phyloP scores from a whole-genome alignment of 1,139 yeast species.

The Magnusiomyces magnusii region DNA sequence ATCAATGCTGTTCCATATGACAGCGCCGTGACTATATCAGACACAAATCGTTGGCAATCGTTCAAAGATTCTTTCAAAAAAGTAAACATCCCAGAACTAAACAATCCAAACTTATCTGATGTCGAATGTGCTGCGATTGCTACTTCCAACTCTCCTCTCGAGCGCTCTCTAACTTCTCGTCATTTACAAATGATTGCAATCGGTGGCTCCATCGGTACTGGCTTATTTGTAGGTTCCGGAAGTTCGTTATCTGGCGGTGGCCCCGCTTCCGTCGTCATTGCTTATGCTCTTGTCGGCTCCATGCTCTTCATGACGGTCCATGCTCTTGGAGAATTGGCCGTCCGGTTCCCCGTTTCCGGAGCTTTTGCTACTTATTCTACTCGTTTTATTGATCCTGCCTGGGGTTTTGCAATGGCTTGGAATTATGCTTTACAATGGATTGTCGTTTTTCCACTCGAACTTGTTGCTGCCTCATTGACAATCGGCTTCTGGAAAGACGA shows the following conservation, averaged over 20 bases:
- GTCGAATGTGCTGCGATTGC: slow-evolving; percentile 60
- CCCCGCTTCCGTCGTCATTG: slow-evolving; percentile 57
- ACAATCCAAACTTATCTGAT: slow-evolving; percentile 52
- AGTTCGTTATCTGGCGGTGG: slow-evolving; percentile 50
- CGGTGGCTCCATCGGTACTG: slow-evolving; percentile 82
- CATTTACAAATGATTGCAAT: slow-evolving; percentile 45
- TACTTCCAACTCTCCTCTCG: slow-evolving; percentile 64
- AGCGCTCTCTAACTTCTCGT: slow-evolving; percentile 54
- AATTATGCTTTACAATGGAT: slow-evolving; percentile 74
- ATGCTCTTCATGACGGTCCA: slow-evolving; percentile 48
- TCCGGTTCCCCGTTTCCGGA: slow-evolving; percentile 55
- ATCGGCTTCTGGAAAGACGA: slow-evolving; percentile 53
- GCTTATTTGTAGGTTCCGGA: slow-evolving; percentile 63
- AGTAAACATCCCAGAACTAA: slow-evolving; percentile 50
- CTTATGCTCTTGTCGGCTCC: slow-evolving; percentile 40
- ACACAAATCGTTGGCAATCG: slow-evolving; percentile 32
- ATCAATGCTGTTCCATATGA: background rate
- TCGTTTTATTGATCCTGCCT: slow-evolving; percentile 54
- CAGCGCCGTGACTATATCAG: background rate
- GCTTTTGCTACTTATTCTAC: slow-evolving; percentile 49
- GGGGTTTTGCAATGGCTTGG: slow-evolving; percentile 80
- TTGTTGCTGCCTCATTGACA: slow-evolving; percentile 69
- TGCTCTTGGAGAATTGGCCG: slow-evolving; percentile 55
- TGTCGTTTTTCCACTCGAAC: slow-evolving; percentile 62
- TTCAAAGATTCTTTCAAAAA: slow-evolving; percentile 52